phyloP scores from a whole-genome alignment of 2,329 filamentous ascomycete genomes.

The Colletotrichum truncatum region DNA sequence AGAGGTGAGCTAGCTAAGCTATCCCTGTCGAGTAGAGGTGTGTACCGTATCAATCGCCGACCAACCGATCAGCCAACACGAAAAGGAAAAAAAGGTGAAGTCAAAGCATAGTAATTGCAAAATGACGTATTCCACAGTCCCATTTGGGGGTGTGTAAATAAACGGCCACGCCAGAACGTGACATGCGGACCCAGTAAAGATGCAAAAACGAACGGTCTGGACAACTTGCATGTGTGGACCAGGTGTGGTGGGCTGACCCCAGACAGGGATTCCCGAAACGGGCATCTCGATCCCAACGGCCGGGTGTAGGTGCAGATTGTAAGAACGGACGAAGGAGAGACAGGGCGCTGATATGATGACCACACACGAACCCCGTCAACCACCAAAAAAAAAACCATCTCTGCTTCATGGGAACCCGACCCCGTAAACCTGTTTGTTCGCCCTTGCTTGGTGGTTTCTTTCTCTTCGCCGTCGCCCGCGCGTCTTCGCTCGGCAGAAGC shows the following conservation, averaged over 20 bases:
- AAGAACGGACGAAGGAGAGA: not conserved
- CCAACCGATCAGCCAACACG: not conserved
- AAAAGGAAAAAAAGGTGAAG: not conserved
- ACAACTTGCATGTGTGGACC: slow-evolving; percentile 13
- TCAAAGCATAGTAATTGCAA: slow-evolving; percentile 9
- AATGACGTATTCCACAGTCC: slow-evolving; percentile 27
- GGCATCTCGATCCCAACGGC: slow-evolving; percentile 24
- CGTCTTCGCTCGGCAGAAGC: no score
- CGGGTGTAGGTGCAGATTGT: not conserved
- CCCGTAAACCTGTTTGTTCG: slow-evolving; percentile 19
- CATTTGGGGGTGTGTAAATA: not conserved
- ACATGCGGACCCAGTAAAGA: not conserved
- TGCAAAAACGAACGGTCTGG: slow-evolving; percentile 20
- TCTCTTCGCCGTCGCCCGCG: no score
- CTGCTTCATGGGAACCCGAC: no score
- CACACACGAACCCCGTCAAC: not conserved
- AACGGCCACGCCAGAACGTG: not conserved
- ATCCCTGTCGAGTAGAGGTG: not conserved
- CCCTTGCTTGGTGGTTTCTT: no score
- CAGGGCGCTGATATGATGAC: slow-evolving; percentile 2
- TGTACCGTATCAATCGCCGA: not conserved
- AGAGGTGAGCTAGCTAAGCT: not conserved
- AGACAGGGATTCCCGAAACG: slow-evolving; percentile 22
- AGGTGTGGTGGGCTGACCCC: slow-evolving; percentile 9
- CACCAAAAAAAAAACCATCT: no score